Conservation (phyloP, 2,329 filamentous ascomycete species). For the Colletotrichum sp. region DNA sequence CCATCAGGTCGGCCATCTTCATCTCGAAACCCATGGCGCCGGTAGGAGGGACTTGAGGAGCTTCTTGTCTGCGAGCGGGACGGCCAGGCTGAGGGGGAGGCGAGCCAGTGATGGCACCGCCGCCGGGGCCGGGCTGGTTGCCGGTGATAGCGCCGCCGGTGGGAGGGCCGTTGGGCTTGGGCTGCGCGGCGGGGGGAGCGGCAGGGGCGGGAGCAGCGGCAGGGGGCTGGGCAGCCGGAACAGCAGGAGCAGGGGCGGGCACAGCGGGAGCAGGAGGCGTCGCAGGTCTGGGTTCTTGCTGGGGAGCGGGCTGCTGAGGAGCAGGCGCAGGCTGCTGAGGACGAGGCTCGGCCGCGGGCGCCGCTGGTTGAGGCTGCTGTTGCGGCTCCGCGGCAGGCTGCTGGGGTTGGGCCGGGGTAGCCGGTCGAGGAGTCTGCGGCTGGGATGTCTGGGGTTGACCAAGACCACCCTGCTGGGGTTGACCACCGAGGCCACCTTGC, state of each 20-base stretch:
- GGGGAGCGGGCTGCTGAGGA: not conserved
- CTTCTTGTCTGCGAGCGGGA: not conserved
- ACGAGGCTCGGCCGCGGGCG: not conserved
- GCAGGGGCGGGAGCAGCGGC: not conserved
- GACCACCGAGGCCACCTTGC: not conserved
- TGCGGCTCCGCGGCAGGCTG: not conserved
- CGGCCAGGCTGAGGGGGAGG: not conserved
- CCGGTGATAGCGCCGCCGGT: constrained; percentile 10
- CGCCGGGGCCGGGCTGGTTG: not conserved
- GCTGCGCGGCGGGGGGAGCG: not conserved
- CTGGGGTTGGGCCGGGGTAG: not conserved
- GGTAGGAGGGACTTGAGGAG: not conserved
- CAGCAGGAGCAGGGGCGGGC: not conserved
- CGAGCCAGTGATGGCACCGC: not conserved
- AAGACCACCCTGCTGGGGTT: not conserved
- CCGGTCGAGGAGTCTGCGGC: not conserved
- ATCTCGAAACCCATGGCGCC: constrained; percentile 2
- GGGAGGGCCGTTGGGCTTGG: not conserved
- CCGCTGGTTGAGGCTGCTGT: not conserved
- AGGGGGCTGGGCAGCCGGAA: not conserved
- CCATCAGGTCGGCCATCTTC: constrained; percentile 17
- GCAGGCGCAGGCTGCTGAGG: not conserved
- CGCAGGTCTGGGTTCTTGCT: not conserved
- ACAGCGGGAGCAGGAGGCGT: not conserved
- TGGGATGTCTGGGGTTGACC: not conserved